These are phyloP conservation scores for Sarocladium brachiariae DNA, from an alignment of 2,329 filamentous ascomycete species.

Conservation along the genomic window DNA sequence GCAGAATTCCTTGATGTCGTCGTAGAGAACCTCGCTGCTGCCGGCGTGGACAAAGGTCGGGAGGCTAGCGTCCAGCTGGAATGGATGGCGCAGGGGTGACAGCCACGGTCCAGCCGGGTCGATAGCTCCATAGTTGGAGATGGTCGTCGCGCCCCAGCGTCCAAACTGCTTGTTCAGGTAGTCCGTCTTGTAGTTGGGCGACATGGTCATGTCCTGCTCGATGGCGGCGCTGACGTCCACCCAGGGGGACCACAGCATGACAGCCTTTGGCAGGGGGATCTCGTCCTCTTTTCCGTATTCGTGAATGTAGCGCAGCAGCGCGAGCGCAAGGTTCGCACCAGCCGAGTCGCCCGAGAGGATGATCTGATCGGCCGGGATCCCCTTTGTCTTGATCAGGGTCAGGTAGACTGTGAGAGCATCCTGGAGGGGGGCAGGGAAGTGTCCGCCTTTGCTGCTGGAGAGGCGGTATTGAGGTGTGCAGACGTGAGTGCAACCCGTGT, in stretches of 20 bases:
- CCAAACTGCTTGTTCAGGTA: constrained; percentile 18
- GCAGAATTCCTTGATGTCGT: constrained; percentile 16
- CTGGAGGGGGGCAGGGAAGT: constrained; percentile 25
- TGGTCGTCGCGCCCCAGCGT: constrained; percentile 14
- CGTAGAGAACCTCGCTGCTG: constrained; percentile 16
- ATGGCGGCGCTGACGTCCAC: constrained; percentile 18
- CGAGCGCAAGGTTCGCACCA: constrained; percentile 24
- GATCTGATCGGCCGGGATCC: constrained; percentile 20
- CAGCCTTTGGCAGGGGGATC: constrained; percentile 16
- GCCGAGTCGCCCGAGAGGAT: constrained; percentile 28
- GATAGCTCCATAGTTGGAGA: constrained; percentile 11
- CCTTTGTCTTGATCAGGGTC: constrained; percentile 16
- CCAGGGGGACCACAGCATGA: constrained; percentile 18
- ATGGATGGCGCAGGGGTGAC: constrained; percentile 14
- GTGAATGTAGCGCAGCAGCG: constrained; percentile 23
- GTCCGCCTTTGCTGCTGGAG: constrained; percentile 15
- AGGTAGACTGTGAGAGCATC: constrained; percentile 25
- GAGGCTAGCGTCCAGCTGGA: constrained; percentile 10
- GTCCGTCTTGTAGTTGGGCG: constrained; percentile 14
- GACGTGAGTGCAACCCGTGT: constrained; percentile 19
- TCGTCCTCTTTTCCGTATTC: constrained; percentile 17
- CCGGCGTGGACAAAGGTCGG: constrained; percentile 20
- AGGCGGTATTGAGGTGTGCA: constrained; percentile 27
- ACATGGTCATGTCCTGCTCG: constrained; percentile 17
- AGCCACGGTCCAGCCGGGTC: constrained; percentile 10